Evolutionary conservation across 1,284 basidiomycete species (phyloP).

Genomic region (Trichosporon ovoides): DNA sequence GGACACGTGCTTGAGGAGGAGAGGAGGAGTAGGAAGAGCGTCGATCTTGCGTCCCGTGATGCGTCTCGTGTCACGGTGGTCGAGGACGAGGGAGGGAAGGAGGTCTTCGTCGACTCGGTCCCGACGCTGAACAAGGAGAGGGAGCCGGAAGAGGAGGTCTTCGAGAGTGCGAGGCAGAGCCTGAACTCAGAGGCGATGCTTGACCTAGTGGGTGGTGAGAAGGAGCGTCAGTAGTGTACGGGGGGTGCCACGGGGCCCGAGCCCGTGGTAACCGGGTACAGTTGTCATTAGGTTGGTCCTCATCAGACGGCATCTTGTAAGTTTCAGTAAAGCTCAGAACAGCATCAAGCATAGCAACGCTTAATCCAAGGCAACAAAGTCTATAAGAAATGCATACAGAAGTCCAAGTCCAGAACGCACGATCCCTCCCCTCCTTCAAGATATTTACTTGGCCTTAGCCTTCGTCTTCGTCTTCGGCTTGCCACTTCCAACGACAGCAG

Average conservation of each 20-base stretch:
- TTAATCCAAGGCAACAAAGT: not conserved
- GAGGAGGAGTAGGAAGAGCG: not conserved
- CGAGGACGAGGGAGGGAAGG: not conserved
- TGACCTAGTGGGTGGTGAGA: too few species aligned
- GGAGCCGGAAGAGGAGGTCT: too few species aligned
- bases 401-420: not conserved
- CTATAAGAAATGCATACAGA: slow-evolving; percentile 11
- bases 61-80: not conserved
- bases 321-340: too few species aligned
- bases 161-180: too few species aligned
- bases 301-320: too few species aligned
- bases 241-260: too few species aligned
- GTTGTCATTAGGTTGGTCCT: too few species aligned
- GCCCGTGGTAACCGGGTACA: too few species aligned
- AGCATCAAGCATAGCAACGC: too few species aligned
- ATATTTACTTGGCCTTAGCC: slow-evolving; percentile 10
- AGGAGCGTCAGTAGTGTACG: too few species aligned
- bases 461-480: slow-evolving; percentile 13
- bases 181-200: too few species aligned
- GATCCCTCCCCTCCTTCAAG: not conserved
- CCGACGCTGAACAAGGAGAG: too few species aligned
- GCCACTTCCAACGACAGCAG: slow-evolving; percentile 13
- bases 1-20: not conserved
- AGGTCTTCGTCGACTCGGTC: not conserved
- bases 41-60: not conserved